phyloP scores from a whole-genome alignment of 192 early-diverging fungal species.

The Rhizoclosmatium sp. region DNA sequence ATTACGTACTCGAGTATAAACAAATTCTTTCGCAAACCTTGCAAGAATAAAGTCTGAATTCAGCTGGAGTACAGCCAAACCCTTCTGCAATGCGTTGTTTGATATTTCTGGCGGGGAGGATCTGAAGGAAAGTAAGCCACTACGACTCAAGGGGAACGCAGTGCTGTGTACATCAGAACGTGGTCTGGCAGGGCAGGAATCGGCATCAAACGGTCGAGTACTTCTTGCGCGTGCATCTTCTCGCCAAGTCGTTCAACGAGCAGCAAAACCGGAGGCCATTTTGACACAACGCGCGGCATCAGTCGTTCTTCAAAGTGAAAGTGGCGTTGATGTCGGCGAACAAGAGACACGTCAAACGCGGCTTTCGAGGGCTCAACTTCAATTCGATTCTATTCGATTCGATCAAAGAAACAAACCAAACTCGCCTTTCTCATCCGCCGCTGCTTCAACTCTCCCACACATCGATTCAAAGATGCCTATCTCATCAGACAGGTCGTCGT shows the following conservation, averaged over 20 bases:
- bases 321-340: no score
- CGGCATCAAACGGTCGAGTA: background rate
- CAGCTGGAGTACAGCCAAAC: background rate
- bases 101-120: background rate
- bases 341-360: no score
- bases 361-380: no score
- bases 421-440: no score
- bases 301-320: no score
- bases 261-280: background rate
- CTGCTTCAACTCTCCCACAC: no score
- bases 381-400: no score
- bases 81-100: background rate
- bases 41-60: background rate
- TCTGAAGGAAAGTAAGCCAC: background rate
- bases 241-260: background rate
- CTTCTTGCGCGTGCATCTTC: background rate
- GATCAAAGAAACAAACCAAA: no score
- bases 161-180: background rate
- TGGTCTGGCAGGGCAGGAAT: background rate
- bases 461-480: no score
- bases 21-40: background rate
- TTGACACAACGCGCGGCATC: background rate
- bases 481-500: no score
- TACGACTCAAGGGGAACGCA: background rate
- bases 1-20: background rate